A percentile compares a stretch with the other conserved stretches of the same genome.
These are phyloP conservation scores for Hansenula sp. DNA, from an alignment of 1,139 yeast species.

Conservation along the genomic window DNA sequence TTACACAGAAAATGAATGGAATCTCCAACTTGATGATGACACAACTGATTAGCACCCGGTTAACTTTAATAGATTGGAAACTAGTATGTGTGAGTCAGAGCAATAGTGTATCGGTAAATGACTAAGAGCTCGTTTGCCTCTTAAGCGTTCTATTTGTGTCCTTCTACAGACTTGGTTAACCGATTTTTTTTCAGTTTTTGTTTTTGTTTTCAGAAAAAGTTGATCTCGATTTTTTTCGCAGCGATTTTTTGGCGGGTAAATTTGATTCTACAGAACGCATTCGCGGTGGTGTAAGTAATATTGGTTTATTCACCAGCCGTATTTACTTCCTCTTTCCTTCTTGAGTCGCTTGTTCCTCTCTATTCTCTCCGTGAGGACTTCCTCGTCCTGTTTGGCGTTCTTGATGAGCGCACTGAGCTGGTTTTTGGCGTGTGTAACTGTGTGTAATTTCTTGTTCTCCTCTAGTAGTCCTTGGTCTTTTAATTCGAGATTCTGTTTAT, in stretches of 20 bases:
- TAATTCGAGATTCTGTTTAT: conserved; percentile 16
- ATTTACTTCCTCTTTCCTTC: conserved; percentile 20
- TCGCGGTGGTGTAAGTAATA: background rate
- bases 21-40: too few relatives aligned
- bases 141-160: too few relatives aligned
- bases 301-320: conserved; percentile 25
- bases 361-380: conserved; percentile 23
- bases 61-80: too few relatives aligned
- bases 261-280: background rate
- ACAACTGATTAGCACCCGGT: too few relatives aligned
- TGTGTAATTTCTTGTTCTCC: conserved; percentile 17
- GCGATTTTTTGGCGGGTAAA: background rate
- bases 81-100: too few relatives aligned
- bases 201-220: background rate
- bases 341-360: conserved; percentile 21
- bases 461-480: conserved; percentile 17
- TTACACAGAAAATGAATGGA: too few relatives aligned
- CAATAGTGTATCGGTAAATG: too few relatives aligned
- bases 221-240: background rate
- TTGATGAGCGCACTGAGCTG: conserved; percentile 28
- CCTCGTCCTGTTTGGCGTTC: conserved; percentile 27
- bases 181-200: conserved; percentile 1
- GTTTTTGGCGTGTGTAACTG: conserved; percentile 25
- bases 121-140: too few relatives aligned
- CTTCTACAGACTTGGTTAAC: too few relatives aligned